phyloP scores from a whole-genome alignment of 495 filamentous ascomycete species.

The Friedmanniomyces simplex region DNA sequence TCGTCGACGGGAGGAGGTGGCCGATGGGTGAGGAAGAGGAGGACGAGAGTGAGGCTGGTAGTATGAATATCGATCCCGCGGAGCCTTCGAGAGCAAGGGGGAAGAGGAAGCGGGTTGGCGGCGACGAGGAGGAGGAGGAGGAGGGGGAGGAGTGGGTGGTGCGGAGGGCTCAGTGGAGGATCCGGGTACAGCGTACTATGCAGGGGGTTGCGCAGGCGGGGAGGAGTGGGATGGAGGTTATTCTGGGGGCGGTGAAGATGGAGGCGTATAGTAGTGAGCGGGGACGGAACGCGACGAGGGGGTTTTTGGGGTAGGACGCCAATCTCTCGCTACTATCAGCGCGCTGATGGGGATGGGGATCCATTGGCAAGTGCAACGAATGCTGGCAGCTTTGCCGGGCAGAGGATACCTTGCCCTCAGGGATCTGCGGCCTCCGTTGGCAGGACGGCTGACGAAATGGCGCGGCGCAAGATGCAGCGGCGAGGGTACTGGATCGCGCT shows the following conservation, averaged over 20 bases:
- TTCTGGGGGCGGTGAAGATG: conserved; percentile 70
- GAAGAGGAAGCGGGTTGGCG: conserved; percentile 11
- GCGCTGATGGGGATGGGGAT: too few species aligned
- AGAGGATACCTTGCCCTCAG: too few species aligned
- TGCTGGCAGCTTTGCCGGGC: too few species aligned
- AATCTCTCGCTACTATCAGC: neutral
- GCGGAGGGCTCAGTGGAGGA: conserved; percentile 67
- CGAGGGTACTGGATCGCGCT: too few species aligned
- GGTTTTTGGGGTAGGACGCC: conserved; percentile 48
- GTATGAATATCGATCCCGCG: conserved; percentile 9
- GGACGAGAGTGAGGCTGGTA: conserved; percentile 12
- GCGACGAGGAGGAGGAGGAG: conserved; percentile 18
- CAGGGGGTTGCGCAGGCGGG: conserved; percentile 21
- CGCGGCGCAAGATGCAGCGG: too few species aligned
- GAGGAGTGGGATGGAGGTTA: conserved; percentile 47
- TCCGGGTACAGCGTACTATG: conserved; percentile 51
- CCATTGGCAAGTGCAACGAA: too few species aligned
- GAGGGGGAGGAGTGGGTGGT: conserved; percentile 54
- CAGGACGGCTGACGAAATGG: too few species aligned
- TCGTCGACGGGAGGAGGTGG: conserved; percentile 49
- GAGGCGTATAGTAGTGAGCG: conserved; percentile 61
- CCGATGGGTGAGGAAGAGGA: conserved; percentile 26
- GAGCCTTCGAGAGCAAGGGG: neutral
- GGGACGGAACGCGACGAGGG: conserved; percentile 55
- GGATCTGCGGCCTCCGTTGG: too few species aligned